Percentiles rank a stretch among this genome's conserved stretches.
phyloP scores from a whole-genome alignment of 805 yeast species.

The Starmera quercuum region DNA sequence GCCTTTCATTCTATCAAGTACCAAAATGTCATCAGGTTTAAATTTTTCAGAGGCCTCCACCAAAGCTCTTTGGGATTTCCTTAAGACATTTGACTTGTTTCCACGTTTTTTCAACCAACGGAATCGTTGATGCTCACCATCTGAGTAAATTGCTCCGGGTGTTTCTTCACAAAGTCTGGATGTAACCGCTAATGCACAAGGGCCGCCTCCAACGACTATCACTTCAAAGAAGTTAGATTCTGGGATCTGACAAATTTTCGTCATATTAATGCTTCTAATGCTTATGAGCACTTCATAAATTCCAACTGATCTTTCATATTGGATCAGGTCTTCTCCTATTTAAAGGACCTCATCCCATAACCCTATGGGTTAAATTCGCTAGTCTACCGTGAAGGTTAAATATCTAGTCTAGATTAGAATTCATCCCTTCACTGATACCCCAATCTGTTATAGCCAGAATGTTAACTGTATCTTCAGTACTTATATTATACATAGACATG shows the following conservation, averaged over 20 bases:
- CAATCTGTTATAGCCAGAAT: too few species aligned
- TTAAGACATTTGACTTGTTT: constrained; percentile 1
- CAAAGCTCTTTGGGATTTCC: constrained; percentile 1
- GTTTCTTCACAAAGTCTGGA: constrained; percentile 34
- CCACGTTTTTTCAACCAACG: constrained; percentile 31
- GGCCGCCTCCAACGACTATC: constrained; percentile 38
- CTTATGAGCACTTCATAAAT: too few species aligned
- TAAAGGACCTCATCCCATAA: background rate
- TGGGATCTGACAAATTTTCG: constrained; percentile 5
- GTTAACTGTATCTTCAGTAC: too few species aligned
- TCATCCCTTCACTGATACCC: too few species aligned
- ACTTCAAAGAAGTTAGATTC: constrained; percentile 24
- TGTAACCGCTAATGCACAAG: constrained; percentile 34
- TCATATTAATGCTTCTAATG: too few species aligned
- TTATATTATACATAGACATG: too few species aligned
- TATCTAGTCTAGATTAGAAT: too few species aligned
- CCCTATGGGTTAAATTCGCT: too few species aligned
- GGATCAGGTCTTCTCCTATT: background rate
- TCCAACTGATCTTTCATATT: too few species aligned
- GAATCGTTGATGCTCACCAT: constrained; percentile 38
- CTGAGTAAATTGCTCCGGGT: constrained; percentile 37
- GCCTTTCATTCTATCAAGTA: constrained; percentile 26
- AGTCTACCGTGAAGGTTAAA: too few species aligned
- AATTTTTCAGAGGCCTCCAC: constrained; percentile 9
- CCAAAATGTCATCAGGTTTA: constrained; percentile 25